phyloP scores from a whole-genome alignment of 2,329 filamentous ascomycete species.

The Diaporthe destruens region DNA sequence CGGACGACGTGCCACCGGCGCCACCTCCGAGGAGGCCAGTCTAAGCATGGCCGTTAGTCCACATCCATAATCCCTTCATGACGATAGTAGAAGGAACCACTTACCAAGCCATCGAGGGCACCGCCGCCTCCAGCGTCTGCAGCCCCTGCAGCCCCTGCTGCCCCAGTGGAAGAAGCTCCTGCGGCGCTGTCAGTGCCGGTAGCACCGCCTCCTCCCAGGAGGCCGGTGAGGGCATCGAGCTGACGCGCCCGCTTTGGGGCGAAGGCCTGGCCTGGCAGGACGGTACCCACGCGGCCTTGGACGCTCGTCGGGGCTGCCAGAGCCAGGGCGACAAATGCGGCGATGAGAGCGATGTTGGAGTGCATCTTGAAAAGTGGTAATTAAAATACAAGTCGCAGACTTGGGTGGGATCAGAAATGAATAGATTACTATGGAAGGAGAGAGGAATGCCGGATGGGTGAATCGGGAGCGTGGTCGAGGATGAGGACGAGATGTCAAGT shows the following conservation, averaged over 20 bases:
- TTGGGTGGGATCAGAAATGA: neutral
- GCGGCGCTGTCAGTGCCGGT: slow-evolving; percentile 11
- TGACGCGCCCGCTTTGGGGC: neutral
- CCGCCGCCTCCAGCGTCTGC: neutral
- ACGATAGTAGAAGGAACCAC: neutral
- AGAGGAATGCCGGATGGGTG: too few species aligned
- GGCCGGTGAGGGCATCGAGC: neutral
- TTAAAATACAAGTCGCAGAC: neutral
- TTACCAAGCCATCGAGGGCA: neutral
- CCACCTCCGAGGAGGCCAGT: neutral
- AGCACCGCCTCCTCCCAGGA: slow-evolving; percentile 3
- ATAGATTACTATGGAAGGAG: neutral
- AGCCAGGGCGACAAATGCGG: slow-evolving; percentile 2
- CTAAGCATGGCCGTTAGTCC: neutral
- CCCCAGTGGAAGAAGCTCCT: neutral
- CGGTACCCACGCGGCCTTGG: neutral
- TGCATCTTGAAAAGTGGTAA: neutral
- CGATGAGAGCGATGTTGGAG: slow-evolving; percentile 14
- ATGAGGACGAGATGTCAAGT: neutral
- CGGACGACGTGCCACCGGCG: too few species aligned
- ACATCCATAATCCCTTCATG: neutral
- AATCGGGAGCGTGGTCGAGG: neutral
- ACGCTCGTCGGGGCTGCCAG: slow-evolving; percentile 8
- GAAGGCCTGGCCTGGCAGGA: neutral
- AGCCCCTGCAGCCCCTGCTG: neutral